These are phyloP conservation scores for Rhizopogon sp. DNA, from an alignment of 768 basidiomycete genomes.

Conservation along the genomic window DNA sequence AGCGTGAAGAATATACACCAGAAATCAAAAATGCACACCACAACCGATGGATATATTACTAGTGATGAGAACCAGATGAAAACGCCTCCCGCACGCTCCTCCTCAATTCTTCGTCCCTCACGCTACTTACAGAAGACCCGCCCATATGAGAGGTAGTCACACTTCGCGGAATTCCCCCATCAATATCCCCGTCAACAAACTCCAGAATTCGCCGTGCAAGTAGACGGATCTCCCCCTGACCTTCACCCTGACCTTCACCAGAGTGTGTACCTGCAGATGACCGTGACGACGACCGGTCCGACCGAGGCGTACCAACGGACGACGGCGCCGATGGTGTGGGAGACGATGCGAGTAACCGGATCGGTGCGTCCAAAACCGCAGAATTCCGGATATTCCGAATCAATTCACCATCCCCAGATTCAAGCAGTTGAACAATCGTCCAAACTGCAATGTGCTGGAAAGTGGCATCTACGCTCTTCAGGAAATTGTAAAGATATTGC, in stretches of 20 bases:
- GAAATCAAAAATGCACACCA: neutral
- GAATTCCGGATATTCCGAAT: conserved; percentile 89
- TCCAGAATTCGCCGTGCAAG: conserved; percentile 84
- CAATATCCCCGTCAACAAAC: conserved; percentile 73
- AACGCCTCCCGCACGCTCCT: conserved; percentile 83
- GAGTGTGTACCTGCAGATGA: conserved; percentile 82
- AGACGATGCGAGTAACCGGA: conserved; percentile 75
- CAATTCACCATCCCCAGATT: conserved; percentile 92
- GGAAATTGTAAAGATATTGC: conserved; percentile 88
- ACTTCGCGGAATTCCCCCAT: conserved; percentile 55
- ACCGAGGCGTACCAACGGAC: conserved; percentile 69
- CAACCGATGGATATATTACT: conserved; percentile 9
- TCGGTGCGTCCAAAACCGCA: conserved; percentile 74
- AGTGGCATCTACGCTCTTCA: conserved; percentile 89
- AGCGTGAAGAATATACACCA: conserved; percentile 2
- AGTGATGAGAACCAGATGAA: conserved; percentile 52
- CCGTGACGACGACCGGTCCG: conserved; percentile 61
- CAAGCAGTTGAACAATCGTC: conserved; percentile 96
- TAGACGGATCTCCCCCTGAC: conserved; percentile 65
- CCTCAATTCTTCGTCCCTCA: conserved; percentile 72
- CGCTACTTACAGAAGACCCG: conserved; percentile 57
- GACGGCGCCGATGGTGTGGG: conserved; percentile 66
- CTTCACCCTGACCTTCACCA: conserved; percentile 71
- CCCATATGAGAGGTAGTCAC: conserved; percentile 62
- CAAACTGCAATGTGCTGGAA: conserved; percentile 99